Percentiles rank a stretch among this genome's conserved stretches.
phyloP scores from a whole-genome alignment of 2,329 filamentous ascomycete species.

The Botrytis hyacinthi region DNA sequence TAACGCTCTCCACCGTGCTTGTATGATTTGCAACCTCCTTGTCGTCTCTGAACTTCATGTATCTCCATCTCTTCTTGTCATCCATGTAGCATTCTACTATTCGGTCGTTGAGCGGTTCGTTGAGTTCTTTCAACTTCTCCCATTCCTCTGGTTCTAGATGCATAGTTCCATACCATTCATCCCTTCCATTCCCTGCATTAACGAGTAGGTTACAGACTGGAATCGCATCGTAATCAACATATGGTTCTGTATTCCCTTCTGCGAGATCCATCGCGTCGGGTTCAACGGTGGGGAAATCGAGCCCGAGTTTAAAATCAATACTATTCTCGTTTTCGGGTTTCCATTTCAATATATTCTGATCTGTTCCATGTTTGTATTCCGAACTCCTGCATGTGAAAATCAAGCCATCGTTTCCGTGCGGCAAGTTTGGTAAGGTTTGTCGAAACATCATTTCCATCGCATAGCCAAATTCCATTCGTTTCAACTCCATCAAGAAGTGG shows the following conservation, averaged over 20 bases:
- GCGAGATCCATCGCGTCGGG: constrained; percentile 66
- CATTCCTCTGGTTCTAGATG: constrained; percentile 75
- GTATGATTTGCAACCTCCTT: constrained; percentile 90
- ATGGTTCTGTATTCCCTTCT: constrained; percentile 61
- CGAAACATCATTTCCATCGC: constrained; percentile 90
- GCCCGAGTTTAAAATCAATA: constrained; percentile 80
- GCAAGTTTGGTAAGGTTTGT: constrained; percentile 75
- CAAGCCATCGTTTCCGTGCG: constrained; percentile 92
- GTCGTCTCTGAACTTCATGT: constrained; percentile 87
- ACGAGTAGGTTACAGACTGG: constrained; percentile 73
- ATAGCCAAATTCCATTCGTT: constrained; percentile 86
- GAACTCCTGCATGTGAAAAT: constrained; percentile 95
- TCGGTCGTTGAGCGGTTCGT: constrained; percentile 76
- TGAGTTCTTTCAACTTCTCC: constrained; percentile 72
- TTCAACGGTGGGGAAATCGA: constrained; percentile 72
- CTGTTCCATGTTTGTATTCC: constrained; percentile 85
- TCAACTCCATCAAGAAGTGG: constrained; percentile 81
- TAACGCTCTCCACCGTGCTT: constrained; percentile 77
- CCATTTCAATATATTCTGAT: constrained; percentile 95
- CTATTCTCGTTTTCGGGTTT: constrained; percentile 95
- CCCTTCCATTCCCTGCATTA: constrained; percentile 58
- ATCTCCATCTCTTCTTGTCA: constrained; percentile 72
- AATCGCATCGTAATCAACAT: constrained; percentile 74
- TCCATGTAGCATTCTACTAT: constrained; percentile 91
- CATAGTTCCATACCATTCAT: constrained; percentile 61